Conservation (phyloP, 495 filamentous ascomycete genomes). For the Neurospora sp. region DNA sequence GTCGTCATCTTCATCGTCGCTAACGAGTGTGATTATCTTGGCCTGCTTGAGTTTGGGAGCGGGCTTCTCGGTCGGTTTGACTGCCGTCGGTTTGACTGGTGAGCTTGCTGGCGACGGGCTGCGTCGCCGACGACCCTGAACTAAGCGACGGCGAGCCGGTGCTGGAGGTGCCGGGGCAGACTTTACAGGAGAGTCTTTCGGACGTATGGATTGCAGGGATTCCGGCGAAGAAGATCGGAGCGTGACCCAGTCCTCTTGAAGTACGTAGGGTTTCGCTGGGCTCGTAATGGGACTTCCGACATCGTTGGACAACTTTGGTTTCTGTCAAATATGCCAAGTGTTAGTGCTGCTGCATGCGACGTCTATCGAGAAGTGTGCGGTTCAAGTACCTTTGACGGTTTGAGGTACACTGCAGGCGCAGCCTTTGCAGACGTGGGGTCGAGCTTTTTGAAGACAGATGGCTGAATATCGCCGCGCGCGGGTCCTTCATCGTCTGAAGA, state of each 20-base stretch:
- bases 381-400: background rate
- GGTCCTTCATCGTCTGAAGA: conserved; percentile 35
- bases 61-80: conserved; percentile 3
- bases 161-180: background rate
- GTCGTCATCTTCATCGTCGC: conserved; percentile 17
- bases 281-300: conserved; percentile 14
- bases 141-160: conserved; percentile 18
- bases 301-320: background rate
- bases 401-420: background rate
- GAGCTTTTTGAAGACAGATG: conserved; percentile 47
- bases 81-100: conserved; percentile 5
- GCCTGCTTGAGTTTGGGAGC: background rate
- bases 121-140: conserved; percentile 19
- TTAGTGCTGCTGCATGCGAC: background rate
- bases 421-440: background rate
- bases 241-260: conserved; percentile 17
- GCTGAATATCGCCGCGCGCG: conserved; percentile 55
- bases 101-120: conserved; percentile 9
- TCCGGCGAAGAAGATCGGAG: conserved; percentile 9
- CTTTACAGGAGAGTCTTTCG: background rate
- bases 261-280: conserved; percentile 6
- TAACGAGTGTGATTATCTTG: conserved; percentile 17
- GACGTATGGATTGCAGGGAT: conserved; percentile 6
- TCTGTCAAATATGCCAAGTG: background rate
- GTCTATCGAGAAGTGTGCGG: background rate